Evolutionary conservation across 73 alveolate species (phyloP), one percentile per base, ranked within the genome.

Genomic region (Paramecium biaurelia): DNA sequence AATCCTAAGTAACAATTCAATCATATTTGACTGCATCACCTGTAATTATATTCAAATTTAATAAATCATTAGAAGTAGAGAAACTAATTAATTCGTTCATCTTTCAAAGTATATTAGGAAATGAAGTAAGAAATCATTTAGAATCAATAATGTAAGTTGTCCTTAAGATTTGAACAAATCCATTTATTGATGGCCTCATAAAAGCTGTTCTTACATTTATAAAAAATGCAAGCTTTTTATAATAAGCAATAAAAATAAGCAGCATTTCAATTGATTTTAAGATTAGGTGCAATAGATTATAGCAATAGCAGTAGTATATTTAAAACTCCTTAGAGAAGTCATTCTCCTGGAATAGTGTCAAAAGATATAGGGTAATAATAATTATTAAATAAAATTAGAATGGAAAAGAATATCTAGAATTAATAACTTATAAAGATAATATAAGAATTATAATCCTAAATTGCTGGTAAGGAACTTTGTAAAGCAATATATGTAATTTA

Each of bases 381-480:
- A 23, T 63, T 11, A 63, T 63, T 63, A 63, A 28, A 30, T 26
- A 12, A 30, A 7, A 11, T 63, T 28, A 63, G 84, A 26, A 63
- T 63, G 84, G 84, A 63, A 14, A 63, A 63, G 45, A 63, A 63
- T 26, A 63, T 63, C 0, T 12, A 63, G 12, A 63, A 63, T 26
- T 63, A 63, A 63, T 63, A 63, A 63, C 12, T 63, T 0, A 63
- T 63, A 63, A 63, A 63, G 28, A 63, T 63, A 11, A 63, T 63
- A 4, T 63, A 63, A 63, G 84, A 63, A 63, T 32, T 63, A 30
- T 32, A 63, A 63, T 30, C 84, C 12, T 23, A 26, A 26, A 63
- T 63, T 26, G 84, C 84, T 63, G 84, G 84, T 32, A 63, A 63
- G 84, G 84, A 63, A 63, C 45, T 63, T 30, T 63, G 41, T 63